Percentiles rank a stretch among this genome's conserved stretches.
Evolutionary conservation across 1,139 yeast genomes (phyloP).

Genomic region (Nakaseomyces kungkrabaensis): DNA sequence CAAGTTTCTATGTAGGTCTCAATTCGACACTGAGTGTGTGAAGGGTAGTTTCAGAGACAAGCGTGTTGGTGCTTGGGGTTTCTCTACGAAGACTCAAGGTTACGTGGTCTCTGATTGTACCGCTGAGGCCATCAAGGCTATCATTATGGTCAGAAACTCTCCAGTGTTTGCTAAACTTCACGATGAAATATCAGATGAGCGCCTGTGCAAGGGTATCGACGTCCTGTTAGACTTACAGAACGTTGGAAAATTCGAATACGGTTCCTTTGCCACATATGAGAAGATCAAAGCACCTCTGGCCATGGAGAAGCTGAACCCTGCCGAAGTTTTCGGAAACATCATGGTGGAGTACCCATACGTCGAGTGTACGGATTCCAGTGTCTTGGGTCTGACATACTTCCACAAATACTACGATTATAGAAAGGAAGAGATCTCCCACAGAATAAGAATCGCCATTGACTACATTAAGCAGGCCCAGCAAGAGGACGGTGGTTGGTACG

Average conservation of each 20-base stretch:
- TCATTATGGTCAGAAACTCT: slow-evolving; percentile 77
- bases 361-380: slow-evolving; percentile 94
- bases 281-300: slow-evolving; percentile 71
- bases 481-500: slow-evolving; percentile 93
- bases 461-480: slow-evolving; percentile 63
- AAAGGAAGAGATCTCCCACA: slow-evolving; percentile 48
- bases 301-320: slow-evolving; percentile 77
- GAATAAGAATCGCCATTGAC: slow-evolving; percentile 63
- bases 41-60: slow-evolving; percentile 75
- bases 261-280: slow-evolving; percentile 92
- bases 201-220: slow-evolving; percentile 63
- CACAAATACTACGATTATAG: slow-evolving; percentile 56
- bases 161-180: slow-evolving; percentile 41
- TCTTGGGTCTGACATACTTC: slow-evolving; percentile 78
- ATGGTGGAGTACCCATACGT: slow-evolving; percentile 99
- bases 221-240: slow-evolving; percentile 63
- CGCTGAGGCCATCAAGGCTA: slow-evolving; percentile 90
- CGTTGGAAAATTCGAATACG: slow-evolving; percentile 68
- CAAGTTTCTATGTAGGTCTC: slow-evolving; percentile 67
- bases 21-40: slow-evolving; percentile 72
- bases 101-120: slow-evolving; percentile 96
- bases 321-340: slow-evolving; percentile 94
- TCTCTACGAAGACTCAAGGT: slow-evolving; percentile 91
- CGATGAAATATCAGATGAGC: slow-evolving; percentile 42
- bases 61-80: slow-evolving; percentile 94